Evolutionary conservation across 139 green algal species (phyloP), one percentile per base, ranked within the genome.

Genomic region (Chara braunii): DNA sequence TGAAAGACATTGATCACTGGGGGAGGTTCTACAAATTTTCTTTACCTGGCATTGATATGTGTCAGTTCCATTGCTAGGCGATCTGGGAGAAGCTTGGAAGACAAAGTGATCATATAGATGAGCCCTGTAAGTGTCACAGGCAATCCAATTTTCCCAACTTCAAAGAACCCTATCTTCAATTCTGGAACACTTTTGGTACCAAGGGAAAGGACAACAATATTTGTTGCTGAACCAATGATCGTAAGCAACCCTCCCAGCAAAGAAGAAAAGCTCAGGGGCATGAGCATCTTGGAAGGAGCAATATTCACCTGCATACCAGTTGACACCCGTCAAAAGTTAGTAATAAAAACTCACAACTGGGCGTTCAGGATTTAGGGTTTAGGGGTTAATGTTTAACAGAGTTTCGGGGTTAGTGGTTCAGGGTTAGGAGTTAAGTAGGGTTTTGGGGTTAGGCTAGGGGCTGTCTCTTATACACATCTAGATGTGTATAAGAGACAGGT

Each of bases 221-320:
- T 94, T 33, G 87, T 91, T 33, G 74, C 84, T 2, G 85, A 88
- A 18, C 86, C 86, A 30, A 94, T 94, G 7, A 89, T 69, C 0
- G 86, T 94, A 63, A 67, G 70, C 8, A 85, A 91, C 32, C 86
- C 86, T 3, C 86, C 86, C 30, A 91, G 72, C 28, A 91, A 81
- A 11, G 80, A 77, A 9, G 84, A 78, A 50, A 83, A 90, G 28
- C 79, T 85, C 29, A 89, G 52, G 24, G 86, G 86, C 50, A 90
- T 83, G 37, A 89, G 79, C 31, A 92, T 60, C 77, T 87, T 73
- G 31, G 70, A 59, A 2, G 60, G 66, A 14, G 50, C 24, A 44
- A 67, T 78, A 3, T 68, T 66, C 51, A 62, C 43, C 56, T 71
- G 68, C 22, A 51, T 12, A 14, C 14, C 36, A 57, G 40, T 18